A percentile compares a stretch with the other conserved stretches of the same genome.
These are phyloP conservation scores for Syzygium grande DNA, from an alignment of 345 rosid species.

Conservation along the genomic window DNA sequence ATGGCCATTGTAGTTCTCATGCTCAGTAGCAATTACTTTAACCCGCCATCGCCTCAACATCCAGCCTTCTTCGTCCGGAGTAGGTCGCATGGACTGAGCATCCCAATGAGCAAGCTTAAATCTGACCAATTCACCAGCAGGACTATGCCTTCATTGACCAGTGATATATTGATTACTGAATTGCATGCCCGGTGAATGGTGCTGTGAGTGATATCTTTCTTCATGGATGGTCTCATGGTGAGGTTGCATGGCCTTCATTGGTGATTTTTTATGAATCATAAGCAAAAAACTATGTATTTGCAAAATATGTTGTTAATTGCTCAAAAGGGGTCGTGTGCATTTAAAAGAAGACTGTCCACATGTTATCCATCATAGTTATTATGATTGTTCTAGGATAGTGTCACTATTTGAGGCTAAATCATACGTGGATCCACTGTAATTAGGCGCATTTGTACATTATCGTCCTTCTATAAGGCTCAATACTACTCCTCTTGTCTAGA, in stretches of 20 bases:
- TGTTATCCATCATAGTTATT: not conserved
- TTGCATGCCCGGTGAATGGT: constrained; percentile 20
- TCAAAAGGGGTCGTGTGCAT: not conserved
- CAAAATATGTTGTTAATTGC: not conserved
- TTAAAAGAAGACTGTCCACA: not conserved
- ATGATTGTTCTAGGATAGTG: not conserved
- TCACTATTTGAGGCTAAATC: not conserved
- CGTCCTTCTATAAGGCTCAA: not conserved
- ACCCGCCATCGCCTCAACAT: not conserved
- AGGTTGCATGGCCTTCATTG: not conserved
- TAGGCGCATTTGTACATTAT: not conserved
- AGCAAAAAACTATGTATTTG: not conserved
- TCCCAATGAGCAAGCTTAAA: not conserved
- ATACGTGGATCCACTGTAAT: not conserved
- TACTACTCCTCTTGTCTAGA: not conserved
- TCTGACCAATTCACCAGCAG: not conserved
- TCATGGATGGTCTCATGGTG: not conserved
- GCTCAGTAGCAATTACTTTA: constrained; percentile 11
- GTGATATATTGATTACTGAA: constrained; percentile 25
- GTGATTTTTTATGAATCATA: not conserved
- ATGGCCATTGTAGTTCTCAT: constrained; percentile 11
- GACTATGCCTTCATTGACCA: constrained; percentile 12
- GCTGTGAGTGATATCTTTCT: not conserved
- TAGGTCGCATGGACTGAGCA: not conserved
- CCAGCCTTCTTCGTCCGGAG: constrained; percentile 10